A percentile compares a stretch with the other conserved stretches of the same genome.
Conservation (phyloP, 2,329 filamentous ascomycete species). For the Hymenoscyphus fructigenus region DNA sequence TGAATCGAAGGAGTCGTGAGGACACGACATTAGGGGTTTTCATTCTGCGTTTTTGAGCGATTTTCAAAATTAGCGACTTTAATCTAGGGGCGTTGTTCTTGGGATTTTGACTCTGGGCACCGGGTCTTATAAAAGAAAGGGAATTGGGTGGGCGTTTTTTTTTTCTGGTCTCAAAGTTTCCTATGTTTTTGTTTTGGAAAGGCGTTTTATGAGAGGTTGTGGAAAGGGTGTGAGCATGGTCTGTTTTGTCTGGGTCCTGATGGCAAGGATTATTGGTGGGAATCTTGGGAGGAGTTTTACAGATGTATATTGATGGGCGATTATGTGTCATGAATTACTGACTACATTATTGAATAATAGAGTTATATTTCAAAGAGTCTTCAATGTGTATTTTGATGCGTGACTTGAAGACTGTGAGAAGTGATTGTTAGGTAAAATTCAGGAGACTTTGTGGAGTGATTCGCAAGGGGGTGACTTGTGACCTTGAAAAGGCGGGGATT, state of each 20-base stretch:
- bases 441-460: background rate
- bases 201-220: background rate
- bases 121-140: background rate
- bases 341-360: background rate
- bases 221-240: background rate
- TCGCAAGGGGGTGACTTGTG: background rate
- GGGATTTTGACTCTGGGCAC: background rate
- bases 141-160: background rate
- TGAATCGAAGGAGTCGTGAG: background rate
- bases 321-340: background rate
- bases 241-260: background rate
- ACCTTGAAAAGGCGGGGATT: slow-evolving; percentile 10
- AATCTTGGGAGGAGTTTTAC: background rate
- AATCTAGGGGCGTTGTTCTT: background rate
- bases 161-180: background rate
- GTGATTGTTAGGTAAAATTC: background rate
- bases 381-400: background rate
- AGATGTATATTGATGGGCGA: background rate
- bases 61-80: background rate
- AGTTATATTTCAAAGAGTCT: background rate
- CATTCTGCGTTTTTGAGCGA: background rate
- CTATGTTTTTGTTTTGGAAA: background rate
- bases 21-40: background rate
- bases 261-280: background rate
- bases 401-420: background rate